Evolutionary conservation across 805 yeast species (phyloP), one percentile per base, ranked within the genome.

Genomic region (Maudiozyma turicensis): DNA sequence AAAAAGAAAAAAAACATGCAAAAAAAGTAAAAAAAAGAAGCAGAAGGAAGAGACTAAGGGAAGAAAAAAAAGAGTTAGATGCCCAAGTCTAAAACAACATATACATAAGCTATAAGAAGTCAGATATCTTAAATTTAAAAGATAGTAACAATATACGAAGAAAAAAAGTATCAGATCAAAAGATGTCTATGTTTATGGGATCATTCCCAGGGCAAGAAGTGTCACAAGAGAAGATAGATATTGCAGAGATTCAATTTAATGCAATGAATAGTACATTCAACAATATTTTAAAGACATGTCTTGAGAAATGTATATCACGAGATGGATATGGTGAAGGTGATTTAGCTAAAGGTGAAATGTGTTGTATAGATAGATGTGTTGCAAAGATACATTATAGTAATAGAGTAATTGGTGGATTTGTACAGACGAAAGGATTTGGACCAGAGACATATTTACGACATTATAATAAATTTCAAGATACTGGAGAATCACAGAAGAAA

Each of bases 341-440:
- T 29, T 70, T 90, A 48, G 81, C 79, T 54, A 88, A 89, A 59
- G 97, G 96, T 37, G 97, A 90, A 63, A 67, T 73, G 51, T 75
- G 78, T 43, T 91, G 97, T 64, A 69, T 86, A 9, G 96, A 89
- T 64, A 72, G 97, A 52, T 90, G 98, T 69, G 91, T 86, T 42
- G 68, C 80, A 54, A 90, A 90, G 65, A 89, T 82, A 66, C 86
- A 88, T 71, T 75, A 75, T 57, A 82, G 89, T 43, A 89, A 83
- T 63, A 65, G 77, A 43, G 61, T 75, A 47, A 70, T 86, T 32
- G 93, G 91, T 0, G 74, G 72, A 13, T 60, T 68, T 65, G 71
- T 74, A 53, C 72, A 73, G 52, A 50, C 60, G 58, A 71, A 65
- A 54, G 68, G 78, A 34, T 66, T 76, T 46, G 67, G 69, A 37